phyloP scores from a whole-genome alignment of 208 protist genomes.

The Tritrichomonas foetus region DNA sequence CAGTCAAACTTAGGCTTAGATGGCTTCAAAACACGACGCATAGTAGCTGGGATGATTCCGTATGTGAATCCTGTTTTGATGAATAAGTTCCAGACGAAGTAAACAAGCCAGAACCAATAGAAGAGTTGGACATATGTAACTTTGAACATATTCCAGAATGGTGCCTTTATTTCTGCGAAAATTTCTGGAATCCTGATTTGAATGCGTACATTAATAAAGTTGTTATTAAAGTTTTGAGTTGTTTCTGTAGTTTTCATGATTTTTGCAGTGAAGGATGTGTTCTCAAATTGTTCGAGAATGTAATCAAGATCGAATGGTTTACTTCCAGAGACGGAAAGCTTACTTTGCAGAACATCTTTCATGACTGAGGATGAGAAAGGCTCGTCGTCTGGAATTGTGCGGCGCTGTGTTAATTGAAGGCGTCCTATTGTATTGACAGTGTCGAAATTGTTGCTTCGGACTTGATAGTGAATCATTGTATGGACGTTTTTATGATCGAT shows the following conservation, averaged over 20 bases:
- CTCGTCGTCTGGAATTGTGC: neutral
- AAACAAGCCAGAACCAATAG: neutral
- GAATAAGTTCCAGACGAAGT: neutral
- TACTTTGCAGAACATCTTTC: neutral
- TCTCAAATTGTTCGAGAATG: neutral
- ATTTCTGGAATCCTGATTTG: neutral
- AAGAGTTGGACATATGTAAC: neutral
- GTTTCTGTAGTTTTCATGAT: neutral
- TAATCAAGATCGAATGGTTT: neutral
- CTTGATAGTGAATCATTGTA: neutral
- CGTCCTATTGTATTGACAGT: neutral
- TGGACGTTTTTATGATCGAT: neutral
- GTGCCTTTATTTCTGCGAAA: neutral
- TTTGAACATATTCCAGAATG: neutral
- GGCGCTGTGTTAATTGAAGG: neutral
- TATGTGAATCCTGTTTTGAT: neutral
- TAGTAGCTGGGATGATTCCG: neutral
- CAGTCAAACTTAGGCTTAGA: too few species aligned
- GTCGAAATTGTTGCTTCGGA: neutral
- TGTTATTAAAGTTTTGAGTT: neutral
- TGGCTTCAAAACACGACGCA: too few species aligned
- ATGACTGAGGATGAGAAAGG: neutral
- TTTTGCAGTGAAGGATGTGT: neutral
- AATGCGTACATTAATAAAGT: neutral
- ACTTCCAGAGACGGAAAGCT: neutral